These are phyloP conservation scores for Solidago caesia DNA, from an alignment of 129 eudicot species.

Conservation along the genomic window DNA sequence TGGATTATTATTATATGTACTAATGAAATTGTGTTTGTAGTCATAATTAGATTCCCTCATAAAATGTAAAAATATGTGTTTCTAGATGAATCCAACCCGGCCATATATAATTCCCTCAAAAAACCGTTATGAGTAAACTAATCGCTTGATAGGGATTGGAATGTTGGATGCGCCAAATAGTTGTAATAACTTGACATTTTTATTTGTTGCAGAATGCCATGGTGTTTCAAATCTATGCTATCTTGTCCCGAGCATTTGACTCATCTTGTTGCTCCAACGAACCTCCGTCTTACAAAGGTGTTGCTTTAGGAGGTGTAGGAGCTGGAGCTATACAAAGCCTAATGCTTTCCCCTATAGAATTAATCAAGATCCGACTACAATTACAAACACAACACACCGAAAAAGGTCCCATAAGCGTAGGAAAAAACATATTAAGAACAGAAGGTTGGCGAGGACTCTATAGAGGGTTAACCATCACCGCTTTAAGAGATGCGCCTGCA, in stretches of 20 bases:
- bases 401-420: constrained; percentile 56
- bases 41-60: too few relatives aligned
- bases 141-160: too few relatives aligned
- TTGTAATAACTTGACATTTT: too few relatives aligned
- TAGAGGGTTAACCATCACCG: constrained; percentile 73
- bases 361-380: constrained; percentile 85
- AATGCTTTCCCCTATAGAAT: constrained; percentile 80
- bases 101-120: too few relatives aligned
- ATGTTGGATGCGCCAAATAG: too few relatives aligned
- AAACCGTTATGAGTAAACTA: too few relatives aligned
- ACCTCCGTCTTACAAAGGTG: constrained; percentile 86
- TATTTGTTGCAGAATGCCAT: constrained; percentile 76
- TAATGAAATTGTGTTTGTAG: too few relatives aligned
- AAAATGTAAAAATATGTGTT: too few relatives aligned
- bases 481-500: constrained; percentile 76
- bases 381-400: constrained; percentile 37
- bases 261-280: constrained; percentile 36
- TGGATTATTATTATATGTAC: too few relatives aligned
- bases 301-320: constrained; percentile 68
- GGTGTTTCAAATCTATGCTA: constrained; percentile 85
- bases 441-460: constrained; percentile 70
- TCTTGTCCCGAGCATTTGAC: constrained; percentile 75
- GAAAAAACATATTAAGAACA: constrained; percentile 40
- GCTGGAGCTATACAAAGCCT: constrained; percentile 88
- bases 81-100: too few relatives aligned